Percentiles rank a stretch among this genome's conserved stretches.
Evolutionary conservation across 139 green algal genomes (phyloP).

Genomic region (Auxenochlorella pyrenoidosa): DNA sequence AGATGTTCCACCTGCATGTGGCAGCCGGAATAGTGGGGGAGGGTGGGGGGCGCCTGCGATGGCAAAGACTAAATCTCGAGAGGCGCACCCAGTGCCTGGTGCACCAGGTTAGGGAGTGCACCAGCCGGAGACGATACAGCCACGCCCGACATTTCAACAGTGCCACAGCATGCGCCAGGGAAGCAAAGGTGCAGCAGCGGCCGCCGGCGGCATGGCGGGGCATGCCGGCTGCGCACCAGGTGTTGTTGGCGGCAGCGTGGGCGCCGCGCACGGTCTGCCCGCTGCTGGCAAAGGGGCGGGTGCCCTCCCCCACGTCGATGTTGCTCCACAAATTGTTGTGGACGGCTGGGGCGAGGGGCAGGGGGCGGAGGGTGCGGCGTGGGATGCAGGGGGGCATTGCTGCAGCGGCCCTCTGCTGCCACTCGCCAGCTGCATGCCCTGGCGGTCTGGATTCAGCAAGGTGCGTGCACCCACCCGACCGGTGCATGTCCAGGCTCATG

Average conservation of each 20-base stretch:
- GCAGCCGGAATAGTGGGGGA: too few species aligned
- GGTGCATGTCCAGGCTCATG: slow-evolving; percentile 22
- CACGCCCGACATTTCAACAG: too few species aligned
- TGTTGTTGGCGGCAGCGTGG: background rate
- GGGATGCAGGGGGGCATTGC: background rate
- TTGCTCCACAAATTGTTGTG: slow-evolving; percentile 9
- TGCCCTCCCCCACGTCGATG: slow-evolving; percentile 9
- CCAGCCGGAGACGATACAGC: too few species aligned
- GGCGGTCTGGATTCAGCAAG: too few species aligned
- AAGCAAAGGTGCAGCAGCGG: too few species aligned
- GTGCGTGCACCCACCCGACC: background rate
- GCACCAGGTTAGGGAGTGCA: too few species aligned
- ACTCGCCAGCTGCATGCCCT: background rate
- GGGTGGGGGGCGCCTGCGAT: too few species aligned
- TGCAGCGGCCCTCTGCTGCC: background rate
- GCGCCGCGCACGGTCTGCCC: background rate
- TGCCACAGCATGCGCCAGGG: too few species aligned
- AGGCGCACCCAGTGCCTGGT: too few species aligned
- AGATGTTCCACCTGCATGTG: background rate
- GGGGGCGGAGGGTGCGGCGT: too few species aligned
- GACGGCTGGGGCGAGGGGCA: background rate
- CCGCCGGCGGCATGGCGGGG: too few species aligned
- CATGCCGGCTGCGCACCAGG: background rate
- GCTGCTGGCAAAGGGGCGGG: background rate
- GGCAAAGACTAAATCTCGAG: too few species aligned